Base-by-base conservation (phyloP, 1,284 basidiomycete species). In the Porogramme epimiltina region DNA sequence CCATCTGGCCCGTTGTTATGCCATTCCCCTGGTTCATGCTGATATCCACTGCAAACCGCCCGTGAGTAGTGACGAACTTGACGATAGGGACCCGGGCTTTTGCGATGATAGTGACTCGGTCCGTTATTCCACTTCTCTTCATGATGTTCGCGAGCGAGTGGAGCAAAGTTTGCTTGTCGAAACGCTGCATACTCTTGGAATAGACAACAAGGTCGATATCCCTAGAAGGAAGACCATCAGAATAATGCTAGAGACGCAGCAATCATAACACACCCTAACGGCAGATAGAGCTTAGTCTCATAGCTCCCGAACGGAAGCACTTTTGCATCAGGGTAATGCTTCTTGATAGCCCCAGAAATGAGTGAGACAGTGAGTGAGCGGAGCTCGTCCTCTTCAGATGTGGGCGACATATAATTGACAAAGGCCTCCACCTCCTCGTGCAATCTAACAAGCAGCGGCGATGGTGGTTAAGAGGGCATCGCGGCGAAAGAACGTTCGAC, bases 221-320 rank as follows among this genome's bases (percentile, higher is more conserved):
- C 39, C 89, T 88, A 58, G 36, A 47, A 31, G 28, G 6, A 13
- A 16, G n/a, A 31, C 31, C 22, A 44, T 13, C 9, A 9, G 8
- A 28, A 31, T 31, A 31, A 13, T 8, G 28, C 8, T 31, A 8
- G 6, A 6, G 13, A 31, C 8, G 18, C 3, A 47, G 4, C 19
- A 10, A 0, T 9, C 5, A 22, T 10, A 16, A 36, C 87, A 64
- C 67, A 95, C 94, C 95, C 96, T 56, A 84, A 78, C 1, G 96
- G 96, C 13, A 99, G 79, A 70, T 99, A 99, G 23, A 99, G 76
- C 65, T 94, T 93, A 10, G 96, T 99, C 65, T 91, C 89, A 67
- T 91, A 97, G 63, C 91, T 94, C 16, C 96, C 96, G 69, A 99
- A 99, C 0, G 95, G 89, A 49, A 83, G 72, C 4, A 98, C 88